phyloP scores from a whole-genome alignment of 257 asterid species.

The Paraleonurus japonicus region DNA sequence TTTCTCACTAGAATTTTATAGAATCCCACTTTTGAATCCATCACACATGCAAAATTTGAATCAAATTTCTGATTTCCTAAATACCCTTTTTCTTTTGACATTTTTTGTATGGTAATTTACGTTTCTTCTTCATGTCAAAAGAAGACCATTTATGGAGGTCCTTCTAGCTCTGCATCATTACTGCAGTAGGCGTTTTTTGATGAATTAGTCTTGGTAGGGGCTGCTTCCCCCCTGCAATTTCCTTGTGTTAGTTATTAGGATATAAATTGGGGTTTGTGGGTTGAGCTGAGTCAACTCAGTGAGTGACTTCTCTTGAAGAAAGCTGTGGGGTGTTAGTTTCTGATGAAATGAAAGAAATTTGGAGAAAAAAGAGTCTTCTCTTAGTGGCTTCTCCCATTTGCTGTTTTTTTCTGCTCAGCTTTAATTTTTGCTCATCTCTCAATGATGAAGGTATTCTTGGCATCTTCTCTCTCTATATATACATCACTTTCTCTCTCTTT shows the following conservation, averaged over 20 bases:
- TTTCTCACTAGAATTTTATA: background rate
- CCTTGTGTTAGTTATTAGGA: conserved; percentile 7
- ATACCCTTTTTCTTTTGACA: background rate
- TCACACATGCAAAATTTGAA: conserved; percentile 16
- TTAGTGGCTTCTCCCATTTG: conserved; percentile 18
- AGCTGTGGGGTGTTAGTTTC: conserved; percentile 13
- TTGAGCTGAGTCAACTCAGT: conserved; percentile 34
- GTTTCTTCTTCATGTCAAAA: conserved; percentile 19
- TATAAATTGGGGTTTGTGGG: conserved; percentile 12
- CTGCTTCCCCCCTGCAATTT: conserved; percentile 5
- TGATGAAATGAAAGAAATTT: conserved; percentile 37
- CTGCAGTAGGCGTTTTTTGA: conserved; percentile 2
- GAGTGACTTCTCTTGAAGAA: conserved; percentile 24
- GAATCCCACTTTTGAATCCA: background rate
- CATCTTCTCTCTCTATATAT: background rate
- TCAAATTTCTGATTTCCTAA: background rate
- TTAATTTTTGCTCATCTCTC: conserved; percentile 35
- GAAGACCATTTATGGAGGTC: conserved; percentile 15
- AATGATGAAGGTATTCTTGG: conserved; percentile 67
- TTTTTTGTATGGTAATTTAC: conserved; percentile 2
- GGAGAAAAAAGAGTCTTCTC: conserved; percentile 23
- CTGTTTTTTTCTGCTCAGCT: conserved; percentile 29
- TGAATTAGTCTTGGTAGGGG: conserved; percentile 11
- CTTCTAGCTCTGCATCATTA: conserved; percentile 3
- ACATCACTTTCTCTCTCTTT: background rate